These are phyloP conservation scores for Calonectria montana DNA, from an alignment of 2,329 filamentous ascomycete genomes.

Conservation along the genomic window DNA sequence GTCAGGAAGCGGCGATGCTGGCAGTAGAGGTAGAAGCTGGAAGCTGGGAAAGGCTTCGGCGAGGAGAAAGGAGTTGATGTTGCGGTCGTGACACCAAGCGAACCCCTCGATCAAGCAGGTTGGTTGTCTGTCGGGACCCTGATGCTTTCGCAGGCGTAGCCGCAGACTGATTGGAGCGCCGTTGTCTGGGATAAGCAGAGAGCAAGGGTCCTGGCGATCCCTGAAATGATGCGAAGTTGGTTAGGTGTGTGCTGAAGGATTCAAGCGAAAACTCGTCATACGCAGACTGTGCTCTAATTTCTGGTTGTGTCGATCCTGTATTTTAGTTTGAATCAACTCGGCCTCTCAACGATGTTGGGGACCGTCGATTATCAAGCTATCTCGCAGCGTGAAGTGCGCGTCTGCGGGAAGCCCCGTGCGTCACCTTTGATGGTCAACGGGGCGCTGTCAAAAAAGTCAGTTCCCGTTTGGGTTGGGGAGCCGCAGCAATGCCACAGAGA, in stretches of 20 bases:
- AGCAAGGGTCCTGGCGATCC: conserved; percentile 37
- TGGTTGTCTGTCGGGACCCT: conserved; percentile 36
- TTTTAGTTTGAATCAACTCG: not conserved
- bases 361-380: not conserved
- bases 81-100: conserved; percentile 23
- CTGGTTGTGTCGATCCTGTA: not conserved
- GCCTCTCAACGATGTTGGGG: not conserved
- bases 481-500: not conserved
- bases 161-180: conserved; percentile 40
- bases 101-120: conserved; percentile 6
- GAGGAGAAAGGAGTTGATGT: conserved; percentile 27
- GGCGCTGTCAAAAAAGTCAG: conserved; percentile 11
- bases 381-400: not conserved
- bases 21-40: conserved; percentile 25
- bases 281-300: not conserved
- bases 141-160: conserved; percentile 29
- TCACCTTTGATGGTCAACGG: conserved; percentile 26
- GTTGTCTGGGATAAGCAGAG: conserved; percentile 36
- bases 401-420: conserved; percentile 34
- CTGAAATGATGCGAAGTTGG: conserved; percentile 13
- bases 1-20: not conserved
- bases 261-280: conserved; percentile 2
- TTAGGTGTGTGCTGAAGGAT: conserved; percentile 3
- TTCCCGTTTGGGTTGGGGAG: conserved; percentile 5
- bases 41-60: conserved; percentile 23